These are phyloP conservation scores for Neopestalotiopsis sp. DNA, from an alignment of 2,329 filamentous ascomycete genomes.

Conservation along the genomic window DNA sequence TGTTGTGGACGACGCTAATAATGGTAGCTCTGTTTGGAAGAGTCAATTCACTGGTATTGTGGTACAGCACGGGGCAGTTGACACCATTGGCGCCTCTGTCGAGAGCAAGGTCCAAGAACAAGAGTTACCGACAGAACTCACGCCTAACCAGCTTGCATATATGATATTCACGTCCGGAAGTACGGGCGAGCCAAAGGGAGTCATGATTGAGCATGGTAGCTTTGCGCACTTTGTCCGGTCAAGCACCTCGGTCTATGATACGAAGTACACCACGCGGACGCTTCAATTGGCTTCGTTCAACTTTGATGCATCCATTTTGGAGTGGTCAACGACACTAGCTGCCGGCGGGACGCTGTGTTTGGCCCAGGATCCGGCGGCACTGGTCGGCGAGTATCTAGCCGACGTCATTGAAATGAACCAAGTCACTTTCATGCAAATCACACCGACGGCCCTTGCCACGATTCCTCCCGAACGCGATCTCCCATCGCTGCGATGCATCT, in stretches of 20 bases:
- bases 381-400: background rate
- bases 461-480: background rate
- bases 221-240: slow-evolving; percentile 1
- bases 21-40: background rate
- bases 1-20: background rate
- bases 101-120: background rate
- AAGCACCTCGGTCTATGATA: background rate
- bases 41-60: background rate
- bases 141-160: background rate
- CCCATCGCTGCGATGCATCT: background rate
- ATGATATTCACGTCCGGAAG: slow-evolving; percentile 18
- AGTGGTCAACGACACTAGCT: background rate
- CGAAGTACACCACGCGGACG: background rate
- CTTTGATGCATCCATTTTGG: background rate
- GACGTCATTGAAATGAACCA: background rate
- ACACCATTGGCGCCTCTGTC: background rate
- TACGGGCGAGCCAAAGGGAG: slow-evolving; percentile 18
- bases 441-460: background rate
- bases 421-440: background rate
- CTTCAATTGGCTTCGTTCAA: background rate
- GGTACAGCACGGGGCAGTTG: background rate
- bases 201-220: slow-evolving; percentile 14
- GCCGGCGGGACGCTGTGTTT: background rate
- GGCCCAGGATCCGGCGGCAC: background rate
- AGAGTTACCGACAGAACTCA: background rate